Percentiles rank a stretch among this genome's conserved stretches.
phyloP scores from a whole-genome alignment of 164 flowering plant genomes.

The Annona cherimola region DNA sequence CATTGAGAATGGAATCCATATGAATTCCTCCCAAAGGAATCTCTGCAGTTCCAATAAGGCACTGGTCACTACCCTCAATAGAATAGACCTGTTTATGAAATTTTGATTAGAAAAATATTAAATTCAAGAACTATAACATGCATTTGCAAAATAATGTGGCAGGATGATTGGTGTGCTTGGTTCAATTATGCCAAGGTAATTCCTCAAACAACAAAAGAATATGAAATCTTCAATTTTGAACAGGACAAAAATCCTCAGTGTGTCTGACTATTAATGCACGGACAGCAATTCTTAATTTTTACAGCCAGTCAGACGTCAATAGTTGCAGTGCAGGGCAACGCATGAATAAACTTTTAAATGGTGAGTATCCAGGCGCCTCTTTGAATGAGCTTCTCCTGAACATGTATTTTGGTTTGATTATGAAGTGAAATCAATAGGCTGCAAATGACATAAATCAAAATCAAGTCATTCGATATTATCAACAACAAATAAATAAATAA shows the following conservation, averaged over 20 bases:
- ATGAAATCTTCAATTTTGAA: neutral
- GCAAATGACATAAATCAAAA: no score
- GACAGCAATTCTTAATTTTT: neutral
- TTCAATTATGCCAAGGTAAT: neutral
- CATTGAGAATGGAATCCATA: conserved; percentile 85
- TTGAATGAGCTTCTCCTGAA: no score
- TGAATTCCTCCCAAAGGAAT: conserved; percentile 98
- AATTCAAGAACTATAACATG: neutral
- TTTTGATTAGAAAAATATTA: neutral
- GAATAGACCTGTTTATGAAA: conserved; percentile 68
- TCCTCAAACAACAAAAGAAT: neutral
- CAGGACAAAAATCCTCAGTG: neutral
- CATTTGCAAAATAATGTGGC: neutral
- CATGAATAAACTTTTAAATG: no score
- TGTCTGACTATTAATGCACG: neutral
- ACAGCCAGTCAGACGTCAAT: no score
- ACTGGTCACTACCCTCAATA: conserved; percentile 81
- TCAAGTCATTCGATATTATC: no score
- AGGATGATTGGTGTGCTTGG: neutral
- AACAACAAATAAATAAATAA: no score
- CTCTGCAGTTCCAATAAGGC: conserved; percentile 98
- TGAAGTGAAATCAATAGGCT: no score
- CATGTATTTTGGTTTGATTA: no score
- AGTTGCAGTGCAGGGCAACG: no score
- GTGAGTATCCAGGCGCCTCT: no score